These are phyloP conservation scores for Pichia sp. DNA, from an alignment of 1,139 yeast genomes.

Conservation along the genomic window DNA sequence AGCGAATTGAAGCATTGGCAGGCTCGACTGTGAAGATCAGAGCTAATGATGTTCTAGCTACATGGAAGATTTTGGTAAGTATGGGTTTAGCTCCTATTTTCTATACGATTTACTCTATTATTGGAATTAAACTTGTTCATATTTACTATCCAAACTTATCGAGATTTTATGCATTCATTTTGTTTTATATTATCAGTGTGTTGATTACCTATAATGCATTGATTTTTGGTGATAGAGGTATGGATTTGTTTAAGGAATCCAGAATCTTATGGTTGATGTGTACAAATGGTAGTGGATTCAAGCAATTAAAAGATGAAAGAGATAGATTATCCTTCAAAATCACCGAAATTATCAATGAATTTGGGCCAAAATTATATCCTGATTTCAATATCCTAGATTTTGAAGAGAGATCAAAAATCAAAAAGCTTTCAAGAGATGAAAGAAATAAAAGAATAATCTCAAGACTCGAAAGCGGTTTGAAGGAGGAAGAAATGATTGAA, in stretches of 20 bases:
- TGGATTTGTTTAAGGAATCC: conserved; percentile 77
- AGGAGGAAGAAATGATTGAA: conserved; percentile 46
- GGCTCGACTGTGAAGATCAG: conserved; percentile 81
- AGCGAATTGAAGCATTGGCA: conserved; percentile 77
- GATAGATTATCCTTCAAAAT: conserved; percentile 48
- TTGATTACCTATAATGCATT: conserved; percentile 80
- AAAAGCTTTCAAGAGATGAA: conserved; percentile 36
- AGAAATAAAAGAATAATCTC: conserved; percentile 30
- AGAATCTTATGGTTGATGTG: conserved; percentile 76
- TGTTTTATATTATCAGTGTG: conserved; percentile 51
- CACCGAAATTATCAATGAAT: conserved; percentile 56
- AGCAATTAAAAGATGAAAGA: conserved; percentile 48
- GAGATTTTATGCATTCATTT: conserved; percentile 32
- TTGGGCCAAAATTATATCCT: conserved; percentile 74
- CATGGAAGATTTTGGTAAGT: conserved; percentile 90
- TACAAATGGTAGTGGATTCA: conserved; percentile 46
- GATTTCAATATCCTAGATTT: conserved; percentile 57
- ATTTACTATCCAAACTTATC: conserved; percentile 27
- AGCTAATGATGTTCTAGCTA: conserved; percentile 89
- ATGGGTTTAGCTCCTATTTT: conserved; percentile 85
- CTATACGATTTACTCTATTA: conserved; percentile 67
- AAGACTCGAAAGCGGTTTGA: conserved; percentile 32
- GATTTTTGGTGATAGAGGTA: conserved; percentile 85
- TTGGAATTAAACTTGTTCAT: conserved; percentile 44
- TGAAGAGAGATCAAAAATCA: conserved; percentile 35